Evolutionary conservation across 495 filamentous ascomycete species (phyloP), one percentile per base, ranked within the genome.

Genomic region (Xylaria scruposa): DNA sequence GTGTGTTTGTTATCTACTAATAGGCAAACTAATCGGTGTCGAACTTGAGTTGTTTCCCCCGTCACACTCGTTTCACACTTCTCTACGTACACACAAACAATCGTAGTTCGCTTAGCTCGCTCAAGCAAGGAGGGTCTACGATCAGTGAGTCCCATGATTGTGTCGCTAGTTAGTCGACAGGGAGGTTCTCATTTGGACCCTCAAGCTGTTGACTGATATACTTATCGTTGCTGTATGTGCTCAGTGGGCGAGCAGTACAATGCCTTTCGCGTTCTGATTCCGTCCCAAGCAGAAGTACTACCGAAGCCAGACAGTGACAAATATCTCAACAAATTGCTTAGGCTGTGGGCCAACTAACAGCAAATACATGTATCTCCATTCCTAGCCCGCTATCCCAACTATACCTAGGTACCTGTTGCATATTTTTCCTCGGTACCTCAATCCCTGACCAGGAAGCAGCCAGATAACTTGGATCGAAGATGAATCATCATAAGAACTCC

Each of bases 241-340:
- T 17, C n/a, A 9, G 24, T 59, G n/a, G 15, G 47, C 36, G 17
- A 51, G 38, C 46, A 19, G 1, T 38, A 54, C 44, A 29, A 44
- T 47, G 12, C 68, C 24, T 69, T 31, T 19, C 38, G 24, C 19
- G 36, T 42, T 42, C 17, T 44, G 33, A 12, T 8, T 26, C 17
- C 17, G 13, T 58, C 68, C 46, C 46, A 56, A 61, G 60, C 68
- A 70, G 56, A 64, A 59, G 44, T 4, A 31, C 38, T 54, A 17
- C 46, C 59, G 46, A 29, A 59, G 47, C 24, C 58, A 9, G 58
- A 53, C 68, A 46, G 42, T 63, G 68, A 64, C 68, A 70, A 70
- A 70, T 70, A 46, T 61, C 58, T 49, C 61, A 31, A 70, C 46
- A 42, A 17, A 15, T 19, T 63, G 38, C 17, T 31, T 19, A 29